Base-by-base conservation (phyloP, 2,329 filamentous ascomycete species). In the Neopestalotiopsis rosae region DNA sequence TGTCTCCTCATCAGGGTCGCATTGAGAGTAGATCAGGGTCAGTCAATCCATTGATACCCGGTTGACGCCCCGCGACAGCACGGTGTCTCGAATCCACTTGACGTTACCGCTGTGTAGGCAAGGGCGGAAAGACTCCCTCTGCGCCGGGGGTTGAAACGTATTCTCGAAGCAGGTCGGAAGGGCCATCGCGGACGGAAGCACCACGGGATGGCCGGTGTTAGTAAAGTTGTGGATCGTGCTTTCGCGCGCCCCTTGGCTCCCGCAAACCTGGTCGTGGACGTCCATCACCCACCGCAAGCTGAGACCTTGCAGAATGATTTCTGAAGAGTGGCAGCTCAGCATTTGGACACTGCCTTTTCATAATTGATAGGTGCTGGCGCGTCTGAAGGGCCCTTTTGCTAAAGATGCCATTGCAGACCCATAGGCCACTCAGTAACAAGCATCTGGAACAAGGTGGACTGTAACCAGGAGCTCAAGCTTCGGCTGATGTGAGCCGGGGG, bases 111-210 rank as follows among this genome's bases (percentile, higher is more conserved):
- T 45, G 61, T 45, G 20, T 20, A 52, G 40, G 20, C 59, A 32
- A 62, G 10, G 24, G 38, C 61, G 10, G 34, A 45, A 49, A 45
- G 13, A 20, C 34, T 32, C n/a, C 17, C 17, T 45, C 34, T 52
- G 24, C 34, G 38, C 61, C 20, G 28, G 61, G 61, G 42, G n/a
- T 49, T 64, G 61, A 64, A 64, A 64, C 61, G 34, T 40, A 64
- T 64, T 64, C 61, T 64, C 61, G 40, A 64, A 49, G 42, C 20
- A 64, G 20, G 61, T 42, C 34, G 40, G 61, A 64, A 62, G 57
- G 30, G 6, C 20, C 30, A 34, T 59, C 45, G 20, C 17, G 45
- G 7, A n/a, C 45, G 45, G 45, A 52, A 52, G n/a, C 45, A 52
- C 45, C 45, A 52, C 45, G 45, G 45, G 45, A 20, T 52, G 45